Percentiles rank a stretch among this genome's conserved stretches.
Evolutionary conservation across 192 early-diverging fungal species (phyloP).

Genomic region (Funneliformis mosseae): DNA sequence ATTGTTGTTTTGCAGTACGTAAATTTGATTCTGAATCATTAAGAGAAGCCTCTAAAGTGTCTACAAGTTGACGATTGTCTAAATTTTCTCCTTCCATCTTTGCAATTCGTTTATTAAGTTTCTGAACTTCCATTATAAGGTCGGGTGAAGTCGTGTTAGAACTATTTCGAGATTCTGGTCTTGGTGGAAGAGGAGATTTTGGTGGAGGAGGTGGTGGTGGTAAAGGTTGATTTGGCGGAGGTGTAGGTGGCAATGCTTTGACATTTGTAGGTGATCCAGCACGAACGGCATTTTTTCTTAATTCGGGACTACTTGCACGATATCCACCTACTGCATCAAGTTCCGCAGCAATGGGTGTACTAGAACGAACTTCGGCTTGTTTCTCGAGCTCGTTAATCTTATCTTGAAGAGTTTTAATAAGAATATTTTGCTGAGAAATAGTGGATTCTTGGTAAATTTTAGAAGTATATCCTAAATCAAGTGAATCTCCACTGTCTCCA

Average conservation of each 20-base stretch:
- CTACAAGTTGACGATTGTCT: slow-evolving; percentile 38
- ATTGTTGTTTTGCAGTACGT: slow-evolving; percentile 42
- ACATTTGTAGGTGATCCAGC: too few relatives aligned
- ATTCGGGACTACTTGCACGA: not conserved
- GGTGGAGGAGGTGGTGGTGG: not conserved
- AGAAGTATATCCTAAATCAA: slow-evolving; percentile 3
- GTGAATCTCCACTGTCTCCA: not conserved
- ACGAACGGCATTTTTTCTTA: not conserved
- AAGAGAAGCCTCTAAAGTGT: slow-evolving; percentile 47
- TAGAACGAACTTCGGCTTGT: not conserved
- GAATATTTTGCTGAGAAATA: slow-evolving; percentile 10
- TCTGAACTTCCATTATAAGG: slow-evolving; percentile 28
- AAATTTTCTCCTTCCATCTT: slow-evolving; percentile 42
- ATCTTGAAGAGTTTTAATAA: slow-evolving; percentile 28
- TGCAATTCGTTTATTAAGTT: slow-evolving; percentile 41
- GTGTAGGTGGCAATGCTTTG: not conserved
- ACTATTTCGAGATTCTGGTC: not conserved
- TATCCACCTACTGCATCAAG: not conserved
- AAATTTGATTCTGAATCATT: slow-evolving; percentile 48
- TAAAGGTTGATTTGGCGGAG: slow-evolving; percentile 24
- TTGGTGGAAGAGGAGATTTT: not conserved
- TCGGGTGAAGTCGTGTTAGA: not conserved
- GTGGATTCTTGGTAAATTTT: slow-evolving; percentile 13
- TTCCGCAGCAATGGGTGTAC: not conserved
- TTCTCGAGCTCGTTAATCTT: slow-evolving; percentile 15